Percentiles rank a stretch among this genome's conserved stretches.
These are phyloP conservation scores for Hydrangea macrophylla DNA, from an alignment of 148 eudicot species.

Conservation along the genomic window DNA sequence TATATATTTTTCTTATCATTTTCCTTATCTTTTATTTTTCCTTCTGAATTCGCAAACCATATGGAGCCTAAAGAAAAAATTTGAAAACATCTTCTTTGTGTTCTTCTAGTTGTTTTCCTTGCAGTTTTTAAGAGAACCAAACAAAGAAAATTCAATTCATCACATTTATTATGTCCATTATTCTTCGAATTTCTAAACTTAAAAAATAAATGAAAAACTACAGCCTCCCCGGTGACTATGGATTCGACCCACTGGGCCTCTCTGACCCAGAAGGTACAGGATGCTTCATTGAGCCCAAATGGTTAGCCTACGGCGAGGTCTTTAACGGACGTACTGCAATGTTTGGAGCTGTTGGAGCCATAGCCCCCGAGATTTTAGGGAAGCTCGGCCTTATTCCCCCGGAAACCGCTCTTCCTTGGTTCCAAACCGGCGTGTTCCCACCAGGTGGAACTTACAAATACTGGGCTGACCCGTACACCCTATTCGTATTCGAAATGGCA, in stretches of 20 bases:
- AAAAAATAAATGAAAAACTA: no score
- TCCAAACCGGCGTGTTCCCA: slow-evolving; percentile 92
- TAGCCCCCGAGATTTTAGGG: slow-evolving; percentile 89
- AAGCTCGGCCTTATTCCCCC: slow-evolving; percentile 82
- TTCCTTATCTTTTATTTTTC: no score
- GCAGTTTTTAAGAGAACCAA: no score
- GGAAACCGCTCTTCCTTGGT: slow-evolving; percentile 97
- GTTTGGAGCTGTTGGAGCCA: slow-evolving; percentile 85
- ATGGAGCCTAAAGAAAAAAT: no score
- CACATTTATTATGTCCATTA: neutral
- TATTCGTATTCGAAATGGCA: slow-evolving; percentile 87
- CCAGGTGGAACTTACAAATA: slow-evolving; percentile 94
- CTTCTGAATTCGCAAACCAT: no score
- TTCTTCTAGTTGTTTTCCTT: no score
- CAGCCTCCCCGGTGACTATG: slow-evolving; percentile 97
- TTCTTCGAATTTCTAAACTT: neutral
- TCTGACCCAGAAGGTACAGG: slow-evolving; percentile 99
- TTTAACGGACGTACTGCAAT: slow-evolving; percentile 93
- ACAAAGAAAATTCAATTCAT: no score
- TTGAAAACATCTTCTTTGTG: no score
- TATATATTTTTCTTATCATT: no score
- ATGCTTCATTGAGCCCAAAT: slow-evolving; percentile 96
- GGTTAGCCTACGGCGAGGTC: slow-evolving; percentile 96
- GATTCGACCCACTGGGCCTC: slow-evolving; percentile 94
- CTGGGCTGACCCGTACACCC: slow-evolving; percentile 91